Base-by-base conservation (phyloP, 2,329 filamentous ascomycete species). In the Phialemoniopsis sp. region DNA sequence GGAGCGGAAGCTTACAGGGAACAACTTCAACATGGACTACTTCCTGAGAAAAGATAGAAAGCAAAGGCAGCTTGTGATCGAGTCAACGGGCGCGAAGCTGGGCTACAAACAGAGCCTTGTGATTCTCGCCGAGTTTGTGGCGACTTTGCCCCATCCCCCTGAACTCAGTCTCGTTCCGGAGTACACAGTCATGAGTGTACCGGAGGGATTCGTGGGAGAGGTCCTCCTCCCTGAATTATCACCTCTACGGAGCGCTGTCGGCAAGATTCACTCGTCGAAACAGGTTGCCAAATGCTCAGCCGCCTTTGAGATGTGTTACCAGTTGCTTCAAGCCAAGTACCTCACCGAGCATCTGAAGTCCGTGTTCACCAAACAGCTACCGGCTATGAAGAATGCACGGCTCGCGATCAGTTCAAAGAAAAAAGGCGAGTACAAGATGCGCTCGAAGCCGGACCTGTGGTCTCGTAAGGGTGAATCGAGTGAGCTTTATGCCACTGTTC, bases 221-320 rank as follows among this genome's bases (percentile, higher is more conserved):
- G 80, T 95, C 2, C 72, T 88, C 10, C 66, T 98, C 17, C 91
- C 93, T 0, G 76, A 82, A 12, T 73, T 72, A 16, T 86, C 89
- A 1, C 89, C 88, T 0, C 66, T 96, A 29, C 76, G 73, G 40
- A 80, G 78, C 21, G 72, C 78, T 5, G 69, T 72, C 12, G 91
- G 93, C 5, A 68, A 65, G 8, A 64, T 78, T 1, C 78, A 83
- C 40, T 58, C 68, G 8, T 87, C 74, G 41, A 97, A 95, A 59
- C 72, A 81, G 21, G 64, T 85, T 14, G 91, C 93, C 5, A 94
- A 93, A 59, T 88, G 87, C 47, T 88, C 90, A 0, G 91, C 90
- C 4, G 91, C 93, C 1, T 97, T 91, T 56, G 79, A 89, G 53
- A 79, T 85, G 37, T 96, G 90, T 53, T 57, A 89, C 2, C 58